Conservation (phyloP, 306 rosid species). For the Sesbania bispinosa region DNA sequence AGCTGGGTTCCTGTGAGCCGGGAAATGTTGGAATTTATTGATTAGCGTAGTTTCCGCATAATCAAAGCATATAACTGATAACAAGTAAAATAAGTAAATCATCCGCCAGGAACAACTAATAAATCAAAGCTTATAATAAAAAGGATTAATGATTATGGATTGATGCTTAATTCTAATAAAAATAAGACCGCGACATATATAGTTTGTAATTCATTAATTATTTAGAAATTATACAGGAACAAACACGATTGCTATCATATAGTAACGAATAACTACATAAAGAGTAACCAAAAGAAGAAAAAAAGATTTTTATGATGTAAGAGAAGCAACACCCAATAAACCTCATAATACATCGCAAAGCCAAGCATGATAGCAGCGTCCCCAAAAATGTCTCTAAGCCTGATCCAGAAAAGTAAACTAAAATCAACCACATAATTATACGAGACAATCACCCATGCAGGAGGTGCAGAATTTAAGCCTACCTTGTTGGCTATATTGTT, state of each 20-base stretch:
- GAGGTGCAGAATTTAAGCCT: background rate
- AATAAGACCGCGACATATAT: background rate
- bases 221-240: constrained; percentile 21
- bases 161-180: too few species aligned
- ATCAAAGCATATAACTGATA: too few species aligned
- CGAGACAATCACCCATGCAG: background rate
- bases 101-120: too few species aligned
- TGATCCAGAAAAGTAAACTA: constrained; percentile 8
- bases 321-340: background rate
- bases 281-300: too few species aligned
- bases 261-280: constrained; percentile 7
- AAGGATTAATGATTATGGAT: too few species aligned
- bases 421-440: background rate
- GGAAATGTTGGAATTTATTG: too few species aligned
- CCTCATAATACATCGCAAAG: constrained; percentile 7
- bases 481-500: constrained; percentile 40
- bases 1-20: too few species aligned
- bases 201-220: constrained; percentile 15
- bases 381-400: constrained; percentile 31
- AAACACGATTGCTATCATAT: constrained; percentile 11
- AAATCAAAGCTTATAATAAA: too few species aligned
- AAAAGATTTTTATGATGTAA: background rate
- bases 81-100: too few species aligned
- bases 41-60: too few species aligned
- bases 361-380: constrained; percentile 3